Evolutionary conservation across 2,329 filamentous ascomycete species (phyloP).

Genomic region (Fusarium keratoplasticum): DNA sequence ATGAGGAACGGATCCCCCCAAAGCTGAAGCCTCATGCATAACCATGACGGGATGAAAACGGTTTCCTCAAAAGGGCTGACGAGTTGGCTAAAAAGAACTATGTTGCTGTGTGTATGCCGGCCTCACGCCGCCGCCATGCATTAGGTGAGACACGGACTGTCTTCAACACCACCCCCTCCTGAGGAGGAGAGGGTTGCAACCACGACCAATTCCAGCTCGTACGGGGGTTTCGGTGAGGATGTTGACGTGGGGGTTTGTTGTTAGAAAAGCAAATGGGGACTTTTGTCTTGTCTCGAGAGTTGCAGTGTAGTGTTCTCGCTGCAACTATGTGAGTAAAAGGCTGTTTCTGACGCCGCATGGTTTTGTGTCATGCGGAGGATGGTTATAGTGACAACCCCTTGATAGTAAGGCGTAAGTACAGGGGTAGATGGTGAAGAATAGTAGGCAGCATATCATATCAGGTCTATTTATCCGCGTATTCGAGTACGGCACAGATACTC

Average conservation of each 20-base stretch:
- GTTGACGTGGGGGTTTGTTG: not conserved
- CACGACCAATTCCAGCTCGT: not conserved
- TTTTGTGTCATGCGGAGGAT: not conserved
- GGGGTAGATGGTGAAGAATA: not conserved
- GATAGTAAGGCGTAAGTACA: not conserved
- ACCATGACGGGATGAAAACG: not conserved
- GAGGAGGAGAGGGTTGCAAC: not conserved
- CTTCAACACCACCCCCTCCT: not conserved
- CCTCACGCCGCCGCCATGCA: not conserved
- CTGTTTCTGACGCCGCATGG: not conserved
- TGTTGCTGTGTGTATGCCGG: not conserved
- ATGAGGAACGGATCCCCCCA: not conserved
- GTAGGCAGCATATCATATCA: not conserved
- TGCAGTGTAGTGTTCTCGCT: not conserved
- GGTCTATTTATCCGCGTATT: not conserved
- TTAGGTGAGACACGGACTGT: not conserved
- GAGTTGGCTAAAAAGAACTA: not conserved
- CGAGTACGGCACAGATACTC: not conserved
- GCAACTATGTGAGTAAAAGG: not conserved
- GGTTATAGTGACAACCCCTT: not conserved
- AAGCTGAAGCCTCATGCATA: not conserved
- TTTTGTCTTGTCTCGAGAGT: not conserved
- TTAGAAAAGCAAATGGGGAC: not conserved
- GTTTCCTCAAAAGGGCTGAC: not conserved
- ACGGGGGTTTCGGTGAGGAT: not conserved